Evolutionary conservation across 352 stramenopile species (phyloP).

Genomic region (Globisporangium acanthophoron): DNA sequence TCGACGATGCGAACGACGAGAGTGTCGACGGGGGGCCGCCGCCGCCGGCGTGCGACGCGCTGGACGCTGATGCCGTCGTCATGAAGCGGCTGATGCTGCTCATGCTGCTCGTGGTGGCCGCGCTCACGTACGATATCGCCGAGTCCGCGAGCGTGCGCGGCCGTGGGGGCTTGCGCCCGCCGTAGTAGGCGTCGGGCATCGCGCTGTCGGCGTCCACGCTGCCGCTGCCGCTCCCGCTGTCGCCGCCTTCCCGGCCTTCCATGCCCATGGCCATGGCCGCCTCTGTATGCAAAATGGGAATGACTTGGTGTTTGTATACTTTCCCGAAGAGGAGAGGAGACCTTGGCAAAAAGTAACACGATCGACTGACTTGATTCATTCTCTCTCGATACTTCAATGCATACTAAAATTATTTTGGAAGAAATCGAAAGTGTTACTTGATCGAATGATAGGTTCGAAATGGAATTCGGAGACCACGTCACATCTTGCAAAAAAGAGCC

Average conservation of each 20-base stretch:
- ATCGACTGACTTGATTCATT: background rate
- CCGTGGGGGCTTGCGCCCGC: background rate
- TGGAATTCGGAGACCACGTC: background rate
- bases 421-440: no score
- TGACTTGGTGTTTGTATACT: no score
- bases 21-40: conserved; percentile 8
- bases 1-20: conserved; percentile 15
- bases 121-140: conserved; percentile 10
- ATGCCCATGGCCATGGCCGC: background rate
- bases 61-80: conserved; percentile 3
- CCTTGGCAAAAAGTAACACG: background rate
- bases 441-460: background rate
- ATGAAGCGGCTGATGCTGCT: conserved; percentile 11
- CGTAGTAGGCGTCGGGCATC: background rate
- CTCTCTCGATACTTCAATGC: no score
- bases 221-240: background rate
- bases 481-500: conserved; percentile 1
- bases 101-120: conserved; percentile 1
- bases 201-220: background rate
- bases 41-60: background rate
- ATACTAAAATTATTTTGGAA: no score
- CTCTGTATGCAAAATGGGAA: no score
- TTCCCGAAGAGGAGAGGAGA: no score
- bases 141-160: conserved; percentile 2
- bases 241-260: background rate